phyloP scores from a whole-genome alignment of 2,329 filamentous ascomycete genomes.

The Fusarium gaditjirri region DNA sequence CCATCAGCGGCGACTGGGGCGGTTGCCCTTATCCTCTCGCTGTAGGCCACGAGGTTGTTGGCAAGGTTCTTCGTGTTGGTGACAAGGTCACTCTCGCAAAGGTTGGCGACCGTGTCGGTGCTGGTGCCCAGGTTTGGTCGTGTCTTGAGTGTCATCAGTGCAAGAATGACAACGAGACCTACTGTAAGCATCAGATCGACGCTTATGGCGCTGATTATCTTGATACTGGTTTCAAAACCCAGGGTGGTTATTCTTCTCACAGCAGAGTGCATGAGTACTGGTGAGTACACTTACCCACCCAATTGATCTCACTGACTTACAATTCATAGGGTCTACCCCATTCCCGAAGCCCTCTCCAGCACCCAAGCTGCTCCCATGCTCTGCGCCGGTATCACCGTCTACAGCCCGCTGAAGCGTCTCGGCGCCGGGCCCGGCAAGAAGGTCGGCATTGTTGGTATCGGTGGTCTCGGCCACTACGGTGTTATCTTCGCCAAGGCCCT shows the following conservation, averaged over 20 bases:
- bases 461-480: conserved; percentile 77
- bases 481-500: conserved; percentile 76
- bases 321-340: conserved; percentile 69
- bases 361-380: conserved; percentile 80
- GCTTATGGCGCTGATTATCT: conserved; percentile 64
- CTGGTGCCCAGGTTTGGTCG: conserved; percentile 67
- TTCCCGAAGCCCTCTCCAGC: conserved; percentile 75
- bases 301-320: conserved; percentile 6
- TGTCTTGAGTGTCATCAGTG: conserved; percentile 58
- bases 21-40: conserved; percentile 70
- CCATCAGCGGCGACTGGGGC: conserved; percentile 75
- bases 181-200: conserved; percentile 53
- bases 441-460: conserved; percentile 78
- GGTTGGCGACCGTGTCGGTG: conserved; percentile 68
- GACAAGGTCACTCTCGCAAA: conserved; percentile 58
- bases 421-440: conserved; percentile 82
- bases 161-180: conserved; percentile 55
- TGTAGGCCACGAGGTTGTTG: conserved; percentile 79
- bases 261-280: conserved; percentile 58
- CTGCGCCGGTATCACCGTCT: conserved; percentile 85
- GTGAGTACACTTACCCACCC: conserved; percentile 42
- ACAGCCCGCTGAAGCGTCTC: conserved; percentile 80
- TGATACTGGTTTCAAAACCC: conserved; percentile 64
- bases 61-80: conserved; percentile 74
- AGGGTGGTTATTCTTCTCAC: conserved; percentile 64